Base-by-base conservation (phyloP, 495 filamentous ascomycete genomes). In the Amorphotheca resinae region DNA sequence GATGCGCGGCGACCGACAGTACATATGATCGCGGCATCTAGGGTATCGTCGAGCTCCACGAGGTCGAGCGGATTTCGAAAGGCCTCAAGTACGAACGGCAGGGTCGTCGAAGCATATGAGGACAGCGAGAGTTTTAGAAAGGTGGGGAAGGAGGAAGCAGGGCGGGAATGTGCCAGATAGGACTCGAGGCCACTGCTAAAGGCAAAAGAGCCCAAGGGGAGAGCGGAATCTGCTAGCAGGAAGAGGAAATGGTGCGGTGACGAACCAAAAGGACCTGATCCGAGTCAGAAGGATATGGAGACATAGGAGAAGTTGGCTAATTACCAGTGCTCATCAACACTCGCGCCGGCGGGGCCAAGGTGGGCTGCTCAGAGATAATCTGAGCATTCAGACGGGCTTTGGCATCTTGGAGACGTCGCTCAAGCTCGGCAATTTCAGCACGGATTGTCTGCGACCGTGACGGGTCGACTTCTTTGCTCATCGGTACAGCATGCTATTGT, bases 101-200 rank as follows among this genome's bases (percentile, higher is more conserved):
- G 71, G 0, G 83, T 76, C 36, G 83, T 84, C 48, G 74, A 76
- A 28, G 85, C 79, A 60, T 88, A 71, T 8, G 85, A 84, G 22
- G 74, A 69, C 18, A 95, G 64, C 11, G 88, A 91, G 9, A 89
- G 64, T 17, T 69, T 69, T 28, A 96, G 72, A 68, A 95, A 98
- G 34, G 69, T 62, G 47, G 79, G 61, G 61, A 93, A 86, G 26
- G 64, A 63, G 25, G 71, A 64, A 28, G 63, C 68, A n/a, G 45
- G 52, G 18, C 46, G 45, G 40, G 79, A 74, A 66, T 96, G 91
- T 1, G 84, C 81, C 21, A 95, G 77, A 61, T 86, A 95, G 38
- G 88, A 95, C 59, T 99, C 91, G 23, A 99, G 74, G 0, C 89
- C 88, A 51, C 74, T 82, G 67, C 82, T 88, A 73, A 94, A 99